Conservation (phyloP, 2,329 filamentous ascomycete genomes). For the Sphaerostilbella broomeana region DNA sequence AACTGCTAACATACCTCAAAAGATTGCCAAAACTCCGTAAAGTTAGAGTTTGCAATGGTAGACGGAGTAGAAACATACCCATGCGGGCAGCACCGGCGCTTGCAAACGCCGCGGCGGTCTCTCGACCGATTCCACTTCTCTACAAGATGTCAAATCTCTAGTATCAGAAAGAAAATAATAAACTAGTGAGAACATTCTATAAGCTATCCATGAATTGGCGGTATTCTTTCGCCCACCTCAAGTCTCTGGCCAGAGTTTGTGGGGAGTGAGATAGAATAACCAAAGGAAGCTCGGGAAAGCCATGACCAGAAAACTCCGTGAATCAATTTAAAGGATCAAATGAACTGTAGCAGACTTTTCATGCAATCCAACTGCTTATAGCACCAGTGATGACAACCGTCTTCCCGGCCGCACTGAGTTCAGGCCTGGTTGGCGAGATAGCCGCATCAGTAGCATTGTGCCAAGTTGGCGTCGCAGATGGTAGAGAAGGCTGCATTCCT, state of each 20-base stretch:
- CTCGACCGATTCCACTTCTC: conserved; percentile 8
- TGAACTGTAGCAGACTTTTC: no score
- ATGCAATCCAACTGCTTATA: conserved; percentile 3
- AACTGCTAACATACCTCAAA: conserved; percentile 18
- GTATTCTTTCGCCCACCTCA: no score
- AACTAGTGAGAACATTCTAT: no score
- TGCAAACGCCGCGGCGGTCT: conserved; percentile 9
- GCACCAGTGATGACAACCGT: conserved; percentile 6
- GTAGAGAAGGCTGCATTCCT: conserved; percentile 9
- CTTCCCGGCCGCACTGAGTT: conserved; percentile 8
- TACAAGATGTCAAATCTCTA: no score
- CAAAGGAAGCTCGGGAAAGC: no score
- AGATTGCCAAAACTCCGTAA: conserved; percentile 18
- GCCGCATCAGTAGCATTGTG: conserved; percentile 4
- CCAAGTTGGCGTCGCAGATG: conserved; percentile 8
- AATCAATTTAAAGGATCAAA: no score
- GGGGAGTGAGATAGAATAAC: no score
- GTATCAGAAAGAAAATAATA: no score
- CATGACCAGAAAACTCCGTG: no score
- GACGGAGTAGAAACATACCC: conserved; percentile 15
- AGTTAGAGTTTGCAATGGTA: conserved; percentile 13
- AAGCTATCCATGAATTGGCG: no score
- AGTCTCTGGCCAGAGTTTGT: no score
- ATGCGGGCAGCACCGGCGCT: conserved; percentile 6
- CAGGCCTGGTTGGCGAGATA: conserved; percentile 4